Evolutionary conservation across 2,329 filamentous ascomycete species (phyloP).

Genomic region (Immersiporthe knoxdaviesiana): DNA sequence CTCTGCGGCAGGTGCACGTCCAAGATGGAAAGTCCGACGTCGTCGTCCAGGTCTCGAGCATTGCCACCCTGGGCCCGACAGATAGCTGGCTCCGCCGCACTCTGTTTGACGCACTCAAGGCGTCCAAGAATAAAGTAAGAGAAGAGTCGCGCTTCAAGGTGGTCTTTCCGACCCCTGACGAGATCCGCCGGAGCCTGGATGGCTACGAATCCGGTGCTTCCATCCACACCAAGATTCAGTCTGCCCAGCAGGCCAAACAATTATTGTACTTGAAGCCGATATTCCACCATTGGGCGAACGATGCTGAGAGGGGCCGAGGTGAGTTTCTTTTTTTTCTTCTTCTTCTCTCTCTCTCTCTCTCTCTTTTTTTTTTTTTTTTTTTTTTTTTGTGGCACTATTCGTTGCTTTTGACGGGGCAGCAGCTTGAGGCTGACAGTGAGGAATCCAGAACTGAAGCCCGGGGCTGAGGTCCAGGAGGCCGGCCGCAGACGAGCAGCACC

Average conservation of each 20-base stretch:
- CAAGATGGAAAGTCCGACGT: conserved; percentile 49
- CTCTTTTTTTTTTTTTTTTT: no score
- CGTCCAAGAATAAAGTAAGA: conserved; percentile 35
- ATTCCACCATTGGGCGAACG: conserved; percentile 76
- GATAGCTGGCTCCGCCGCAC: conserved; percentile 73
- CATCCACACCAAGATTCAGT: conserved; percentile 80
- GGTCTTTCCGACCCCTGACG: conserved; percentile 79
- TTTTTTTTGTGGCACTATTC: no score
- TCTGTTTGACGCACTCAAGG: conserved; percentile 56
- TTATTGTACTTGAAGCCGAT: conserved; percentile 71
- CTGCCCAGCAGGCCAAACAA: conserved; percentile 71
- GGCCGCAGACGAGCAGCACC: conserved; percentile 74
- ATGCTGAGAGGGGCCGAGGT: conserved; percentile 46
- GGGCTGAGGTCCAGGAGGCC: conserved; percentile 46
- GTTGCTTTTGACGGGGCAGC: neutral
- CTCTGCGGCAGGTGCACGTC: conserved; percentile 59
- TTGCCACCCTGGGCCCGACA: conserved; percentile 74
- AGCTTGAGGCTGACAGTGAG: neutral
- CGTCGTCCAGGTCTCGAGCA: conserved; percentile 74
- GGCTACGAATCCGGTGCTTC: conserved; percentile 78
- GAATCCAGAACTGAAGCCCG: conserved; percentile 18
- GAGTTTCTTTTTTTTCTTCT: conserved; percentile 13
- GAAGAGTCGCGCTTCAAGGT: conserved; percentile 63
- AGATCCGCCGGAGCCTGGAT: conserved; percentile 75
- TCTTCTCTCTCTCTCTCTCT: no score